Evolutionary conservation across 768 basidiomycete species (phyloP), one percentile per base, ranked within the genome.

Genomic region (Suillus weaverae): DNA sequence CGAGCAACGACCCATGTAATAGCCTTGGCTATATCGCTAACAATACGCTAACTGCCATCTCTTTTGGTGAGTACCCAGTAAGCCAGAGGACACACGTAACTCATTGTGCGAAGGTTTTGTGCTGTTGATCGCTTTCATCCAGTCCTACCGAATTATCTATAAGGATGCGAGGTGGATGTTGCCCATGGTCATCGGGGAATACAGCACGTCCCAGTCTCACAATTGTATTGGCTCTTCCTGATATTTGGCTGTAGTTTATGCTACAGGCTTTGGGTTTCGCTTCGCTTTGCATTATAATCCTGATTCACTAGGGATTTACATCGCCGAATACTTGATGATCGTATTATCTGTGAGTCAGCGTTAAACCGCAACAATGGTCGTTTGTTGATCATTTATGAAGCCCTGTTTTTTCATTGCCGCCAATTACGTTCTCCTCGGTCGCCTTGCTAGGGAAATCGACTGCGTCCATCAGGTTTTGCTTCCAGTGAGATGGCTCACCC

Each of bases 371-470:
- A 16, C 39, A 35, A 57, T 44, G 30, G 8, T 32, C 50, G 20
- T 50, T 41, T 48, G 14, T 36, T 67, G 35, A 33, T 55, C 36
- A 20, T 30, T 43, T 55, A 16, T 10, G 13, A 60, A 88, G 86
- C 89, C 90, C 5, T 92, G 91, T 71, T 89, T 88, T 33, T 91
- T 91, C 76, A 87, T 89, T 66, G 87, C 87, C 5, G 83, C 86
- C 16, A 82, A 87, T 69, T 91, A 92, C 69, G 76, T 90, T 62
- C 80, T 90, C 22, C 81, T 91, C 1, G 88, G 89, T 11, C 84
- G 83, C 14, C 73, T 92, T 4, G 85, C 88, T 6, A 77, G 73
- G 30, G 79, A 83, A 66, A 74, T 91, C 7, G 69, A 77, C 11
- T 80, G 80, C 41, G 78, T 81, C 63, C 66, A 80, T 55, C 81